Percentiles rank a stretch among this genome's conserved stretches.
These are phyloP conservation scores for Fennellomyces sp. DNA, from an alignment of 371 early-diverging fungal species.

Conservation along the genomic window DNA sequence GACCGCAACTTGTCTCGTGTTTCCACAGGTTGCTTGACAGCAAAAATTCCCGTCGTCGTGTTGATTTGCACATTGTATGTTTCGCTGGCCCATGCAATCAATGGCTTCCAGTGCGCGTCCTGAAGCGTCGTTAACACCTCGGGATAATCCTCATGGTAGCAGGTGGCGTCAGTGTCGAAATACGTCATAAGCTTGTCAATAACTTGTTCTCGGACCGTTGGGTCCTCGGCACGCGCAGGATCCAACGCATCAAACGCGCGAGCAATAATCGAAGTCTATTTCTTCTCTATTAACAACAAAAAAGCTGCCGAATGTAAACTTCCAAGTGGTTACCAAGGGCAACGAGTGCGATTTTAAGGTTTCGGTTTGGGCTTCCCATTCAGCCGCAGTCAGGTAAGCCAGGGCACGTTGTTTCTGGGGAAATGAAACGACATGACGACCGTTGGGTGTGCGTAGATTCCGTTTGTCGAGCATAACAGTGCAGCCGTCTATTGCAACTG, in stretches of 20 bases:
- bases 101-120: constrained; percentile 78
- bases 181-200: constrained; percentile 79
- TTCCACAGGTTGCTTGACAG: constrained; percentile 64
- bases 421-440: constrained; percentile 67
- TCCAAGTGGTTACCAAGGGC: constrained; percentile 72
- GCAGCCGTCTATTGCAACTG: constrained; percentile 51
- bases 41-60: constrained; percentile 75
- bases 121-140: constrained; percentile 79
- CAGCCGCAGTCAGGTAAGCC: constrained; percentile 85
- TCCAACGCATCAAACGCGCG: constrained; percentile 81
- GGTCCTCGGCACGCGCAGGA: constrained; percentile 30
- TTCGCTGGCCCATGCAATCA: constrained; percentile 78
- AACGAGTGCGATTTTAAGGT: constrained; percentile 83
- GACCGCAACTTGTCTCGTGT: constrained; percentile 60
- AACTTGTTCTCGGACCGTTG: constrained; percentile 60
- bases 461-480: constrained; percentile 80
- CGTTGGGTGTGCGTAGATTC: constrained; percentile 80
- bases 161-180: constrained; percentile 88
- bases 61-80: constrained; percentile 71
- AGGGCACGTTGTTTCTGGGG: constrained; percentile 59
- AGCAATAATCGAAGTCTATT: constrained; percentile 84
- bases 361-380: constrained; percentile 90
- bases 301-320: no score
- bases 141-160: constrained; percentile 83
- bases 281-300: background rate